These are phyloP conservation scores for Exophiala sp. DNA, from an alignment of 2,329 filamentous ascomycete genomes.

Conservation along the genomic window DNA sequence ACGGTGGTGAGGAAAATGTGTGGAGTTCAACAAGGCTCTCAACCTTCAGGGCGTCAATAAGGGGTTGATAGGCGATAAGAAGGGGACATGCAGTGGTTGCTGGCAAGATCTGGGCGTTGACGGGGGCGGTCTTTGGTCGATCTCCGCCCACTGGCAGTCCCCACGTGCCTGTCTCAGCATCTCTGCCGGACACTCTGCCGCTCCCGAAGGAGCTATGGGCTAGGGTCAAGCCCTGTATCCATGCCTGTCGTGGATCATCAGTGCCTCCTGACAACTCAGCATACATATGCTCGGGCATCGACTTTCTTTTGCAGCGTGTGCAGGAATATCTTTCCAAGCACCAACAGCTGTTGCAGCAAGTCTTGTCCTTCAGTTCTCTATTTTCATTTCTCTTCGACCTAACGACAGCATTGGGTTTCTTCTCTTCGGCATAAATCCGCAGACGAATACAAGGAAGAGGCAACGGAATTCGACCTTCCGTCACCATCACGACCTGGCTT, in stretches of 20 bases:
- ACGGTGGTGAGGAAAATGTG: constrained; percentile 18
- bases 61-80: constrained; percentile 8
- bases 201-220: neutral
- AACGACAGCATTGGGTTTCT: too few relatives aligned
- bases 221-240: neutral
- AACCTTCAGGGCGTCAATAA: constrained; percentile 3
- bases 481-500: neutral
- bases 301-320: neutral
- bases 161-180: constrained; percentile 23
- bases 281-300: constrained; percentile 1
- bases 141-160: constrained; percentile 7
- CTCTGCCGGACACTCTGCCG: neutral
- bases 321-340: too few relatives aligned
- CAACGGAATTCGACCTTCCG: too few relatives aligned
- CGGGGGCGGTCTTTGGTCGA: constrained; percentile 5
- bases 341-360: too few relatives aligned
- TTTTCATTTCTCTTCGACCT: too few relatives aligned
- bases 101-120: constrained; percentile 5
- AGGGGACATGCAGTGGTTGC: neutral
- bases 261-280: neutral
- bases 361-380: too few relatives aligned
- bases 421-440: too few relatives aligned
- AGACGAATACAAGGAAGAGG: too few relatives aligned
- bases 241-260: neutral
- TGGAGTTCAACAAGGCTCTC: constrained; percentile 4